Conservation (phyloP, 2,329 filamentous ascomycete genomes). For the Setomelanomma holmii region DNA sequence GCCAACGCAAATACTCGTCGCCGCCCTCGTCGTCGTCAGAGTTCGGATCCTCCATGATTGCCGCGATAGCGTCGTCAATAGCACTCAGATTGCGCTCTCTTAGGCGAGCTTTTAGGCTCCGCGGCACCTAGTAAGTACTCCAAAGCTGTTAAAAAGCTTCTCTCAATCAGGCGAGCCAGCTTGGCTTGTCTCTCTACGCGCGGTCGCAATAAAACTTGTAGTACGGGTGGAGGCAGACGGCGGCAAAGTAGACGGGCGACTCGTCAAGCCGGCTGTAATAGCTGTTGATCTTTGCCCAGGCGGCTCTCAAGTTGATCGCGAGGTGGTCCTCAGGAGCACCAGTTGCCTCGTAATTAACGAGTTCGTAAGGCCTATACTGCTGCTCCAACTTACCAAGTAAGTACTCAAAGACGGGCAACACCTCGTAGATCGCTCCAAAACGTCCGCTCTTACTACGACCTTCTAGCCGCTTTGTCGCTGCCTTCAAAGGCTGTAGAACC, state of each 20-base stretch:
- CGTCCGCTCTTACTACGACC: neutral
- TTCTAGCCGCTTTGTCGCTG: constrained; percentile 6
- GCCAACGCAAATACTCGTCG: neutral
- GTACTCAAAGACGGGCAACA: neutral
- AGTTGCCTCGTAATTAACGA: neutral
- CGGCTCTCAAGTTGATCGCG: constrained; percentile 10
- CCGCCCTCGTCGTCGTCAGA: neutral
- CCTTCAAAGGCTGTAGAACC: neutral
- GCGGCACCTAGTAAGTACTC: neutral
- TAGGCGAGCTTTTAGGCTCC: neutral
- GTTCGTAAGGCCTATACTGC: neutral
- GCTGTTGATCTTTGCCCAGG: neutral
- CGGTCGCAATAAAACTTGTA: neutral
- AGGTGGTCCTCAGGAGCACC: constrained; percentile 6
- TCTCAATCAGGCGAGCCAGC: neutral
- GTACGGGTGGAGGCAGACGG: neutral
- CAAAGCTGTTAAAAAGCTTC: neutral
- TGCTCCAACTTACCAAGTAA: neutral
- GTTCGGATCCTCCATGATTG: neutral
- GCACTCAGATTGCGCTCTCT: neutral
- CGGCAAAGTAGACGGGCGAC: neutral
- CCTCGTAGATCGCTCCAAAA: neutral
- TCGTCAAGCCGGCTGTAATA: neutral
- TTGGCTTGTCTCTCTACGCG: neutral
- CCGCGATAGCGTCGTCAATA: neutral